phyloP scores from a whole-genome alignment of 306 rosid species.

The Cucurbita argyrosperma region DNA sequence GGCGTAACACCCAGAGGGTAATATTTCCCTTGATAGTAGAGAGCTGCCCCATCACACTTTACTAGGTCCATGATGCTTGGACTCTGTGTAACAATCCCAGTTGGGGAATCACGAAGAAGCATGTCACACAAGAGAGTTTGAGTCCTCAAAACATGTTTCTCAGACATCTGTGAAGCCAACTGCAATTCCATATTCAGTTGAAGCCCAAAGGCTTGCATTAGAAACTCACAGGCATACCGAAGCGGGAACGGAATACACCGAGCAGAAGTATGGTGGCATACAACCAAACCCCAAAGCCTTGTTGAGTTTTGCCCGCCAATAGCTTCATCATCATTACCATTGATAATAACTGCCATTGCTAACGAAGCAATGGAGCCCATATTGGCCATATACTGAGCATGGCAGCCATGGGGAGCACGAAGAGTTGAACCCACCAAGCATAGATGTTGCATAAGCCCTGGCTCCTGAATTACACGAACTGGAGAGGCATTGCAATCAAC shows the following conservation, averaged over 20 bases:
- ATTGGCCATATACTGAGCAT: constrained; percentile 91
- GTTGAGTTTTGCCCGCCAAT: constrained; percentile 32
- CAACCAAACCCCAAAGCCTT: constrained; percentile 96
- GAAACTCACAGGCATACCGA: constrained; percentile 86
- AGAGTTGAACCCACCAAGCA: constrained; percentile 94
- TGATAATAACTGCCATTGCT: constrained; percentile 79
- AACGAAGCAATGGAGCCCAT: constrained; percentile 87
- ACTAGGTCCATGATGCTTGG: constrained; percentile 90
- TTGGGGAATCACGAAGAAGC: constrained; percentile 84
- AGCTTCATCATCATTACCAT: constrained; percentile 57
- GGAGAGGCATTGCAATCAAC: constrained; percentile 71
- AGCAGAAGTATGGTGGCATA: constrained; percentile 86
- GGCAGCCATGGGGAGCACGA: constrained; percentile 88
- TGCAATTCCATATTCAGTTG: constrained; percentile 91
- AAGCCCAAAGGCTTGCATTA: constrained; percentile 95
- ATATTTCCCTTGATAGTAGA: constrained; percentile 55
- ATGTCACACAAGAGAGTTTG: constrained; percentile 94
- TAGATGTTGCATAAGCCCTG: constrained; percentile 59
- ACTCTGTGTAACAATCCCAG: constrained; percentile 81
- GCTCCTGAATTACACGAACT: constrained; percentile 62
- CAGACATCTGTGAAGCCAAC: constrained; percentile 51
- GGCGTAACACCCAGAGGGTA: constrained; percentile 66
- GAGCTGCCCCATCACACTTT: constrained; percentile 92
- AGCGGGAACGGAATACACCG: constrained; percentile 80
- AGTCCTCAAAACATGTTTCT: constrained; percentile 76